Evolutionary conservation across 1,284 basidiomycete genomes (phyloP).

Genomic region (Ceratobasidium sp.): DNA sequence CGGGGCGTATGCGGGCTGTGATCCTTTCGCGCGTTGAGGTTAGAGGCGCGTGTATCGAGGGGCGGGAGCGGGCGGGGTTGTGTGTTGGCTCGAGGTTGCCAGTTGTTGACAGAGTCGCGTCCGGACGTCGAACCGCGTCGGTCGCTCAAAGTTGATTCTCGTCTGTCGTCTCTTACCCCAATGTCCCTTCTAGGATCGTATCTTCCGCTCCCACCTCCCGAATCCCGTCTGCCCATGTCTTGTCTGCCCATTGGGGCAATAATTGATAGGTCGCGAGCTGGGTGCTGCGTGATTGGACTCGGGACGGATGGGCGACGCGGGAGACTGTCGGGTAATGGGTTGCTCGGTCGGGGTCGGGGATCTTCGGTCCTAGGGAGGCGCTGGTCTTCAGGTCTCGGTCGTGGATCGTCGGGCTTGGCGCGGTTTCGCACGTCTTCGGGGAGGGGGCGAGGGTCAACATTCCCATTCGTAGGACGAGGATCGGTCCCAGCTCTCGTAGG

Average conservation of each 20-base stretch:
- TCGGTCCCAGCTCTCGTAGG: background rate
- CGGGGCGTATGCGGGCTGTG: constrained; percentile 10
- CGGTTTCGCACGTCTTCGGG: background rate
- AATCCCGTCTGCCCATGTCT: background rate
- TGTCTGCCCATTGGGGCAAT: constrained; percentile 10
- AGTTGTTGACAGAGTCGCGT: background rate
- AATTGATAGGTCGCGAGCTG: constrained; percentile 5
- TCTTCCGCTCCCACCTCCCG: background rate
- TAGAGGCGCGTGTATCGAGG: background rate
- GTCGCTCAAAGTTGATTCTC: background rate
- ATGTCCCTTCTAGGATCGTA: constrained; percentile 13
- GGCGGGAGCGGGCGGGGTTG: constrained; percentile 7
- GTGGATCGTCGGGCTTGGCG: background rate
- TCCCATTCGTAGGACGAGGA: background rate
- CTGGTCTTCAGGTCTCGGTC: background rate
- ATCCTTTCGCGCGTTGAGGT: background rate
- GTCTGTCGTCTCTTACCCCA: constrained; percentile 1
- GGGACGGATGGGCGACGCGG: constrained; percentile 6
- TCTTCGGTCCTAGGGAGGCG: background rate
- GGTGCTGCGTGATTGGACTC: constrained; percentile 5
- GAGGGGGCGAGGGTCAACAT: background rate
- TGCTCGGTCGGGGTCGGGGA: background rate
- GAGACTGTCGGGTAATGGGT: background rate
- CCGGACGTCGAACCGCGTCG: constrained; percentile 14
- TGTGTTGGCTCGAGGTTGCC: constrained; percentile 9